phyloP scores from a whole-genome alignment of 331 rosid species.

The Rhamnella rubrinervis region DNA sequence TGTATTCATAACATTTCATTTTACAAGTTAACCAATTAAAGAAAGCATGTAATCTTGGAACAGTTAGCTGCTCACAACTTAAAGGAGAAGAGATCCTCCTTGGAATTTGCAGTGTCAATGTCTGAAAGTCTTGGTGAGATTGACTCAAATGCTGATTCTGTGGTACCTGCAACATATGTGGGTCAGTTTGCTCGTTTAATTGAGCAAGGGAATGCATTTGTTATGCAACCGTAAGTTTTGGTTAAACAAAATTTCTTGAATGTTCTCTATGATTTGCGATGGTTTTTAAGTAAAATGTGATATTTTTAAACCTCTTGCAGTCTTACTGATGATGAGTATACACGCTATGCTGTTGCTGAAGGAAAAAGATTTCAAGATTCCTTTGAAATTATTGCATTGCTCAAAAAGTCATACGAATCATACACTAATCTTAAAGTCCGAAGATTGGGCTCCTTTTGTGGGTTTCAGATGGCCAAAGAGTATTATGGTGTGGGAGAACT shows the following conservation, averaged over 20 bases:
- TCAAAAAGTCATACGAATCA: constrained; percentile 72
- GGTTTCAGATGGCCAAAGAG: constrained; percentile 84
- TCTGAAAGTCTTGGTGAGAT: constrained; percentile 55
- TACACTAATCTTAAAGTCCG: constrained; percentile 52
- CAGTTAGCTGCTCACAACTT: constrained; percentile 90
- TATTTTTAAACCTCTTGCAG: constrained; percentile 46
- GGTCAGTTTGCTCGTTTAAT: constrained; percentile 83
- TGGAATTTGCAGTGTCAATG: constrained; percentile 73
- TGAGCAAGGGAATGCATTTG: constrained; percentile 66
- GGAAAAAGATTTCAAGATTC: constrained; percentile 88
- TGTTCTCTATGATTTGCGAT: constrained; percentile 12
- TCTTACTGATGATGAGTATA: constrained; percentile 80
- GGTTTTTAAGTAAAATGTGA: constrained; percentile 20
- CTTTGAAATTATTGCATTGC: constrained; percentile 77
- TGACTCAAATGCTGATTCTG: constrained; percentile 60
- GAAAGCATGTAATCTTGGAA: constrained; percentile 34
- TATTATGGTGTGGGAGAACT: constrained; percentile 70
- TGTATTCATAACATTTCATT: not conserved
- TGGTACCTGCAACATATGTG: constrained; percentile 71
- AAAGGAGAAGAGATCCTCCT: constrained; percentile 75
- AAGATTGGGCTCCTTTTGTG: constrained; percentile 80
- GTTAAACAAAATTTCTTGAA: constrained; percentile 11
- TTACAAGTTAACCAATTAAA: constrained; percentile 4
- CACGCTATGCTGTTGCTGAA: constrained; percentile 59
- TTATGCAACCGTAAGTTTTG: constrained; percentile 76